Conservation (phyloP, 129 eudicot species). For the Lactuca saligna region DNA sequence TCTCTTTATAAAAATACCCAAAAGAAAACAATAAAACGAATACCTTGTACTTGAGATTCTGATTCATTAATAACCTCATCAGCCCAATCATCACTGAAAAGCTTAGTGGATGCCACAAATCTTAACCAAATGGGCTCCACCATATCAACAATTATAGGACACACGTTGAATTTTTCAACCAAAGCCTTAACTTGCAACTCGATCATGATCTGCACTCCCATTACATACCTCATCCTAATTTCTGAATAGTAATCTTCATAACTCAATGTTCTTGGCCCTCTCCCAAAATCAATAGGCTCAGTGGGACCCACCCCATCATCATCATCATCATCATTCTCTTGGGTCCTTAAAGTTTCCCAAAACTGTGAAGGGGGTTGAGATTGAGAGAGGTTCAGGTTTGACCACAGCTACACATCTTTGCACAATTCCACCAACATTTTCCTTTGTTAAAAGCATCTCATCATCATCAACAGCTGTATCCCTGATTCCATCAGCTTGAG, state of each 20-base stretch:
- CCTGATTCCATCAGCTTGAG: constrained; percentile 54
- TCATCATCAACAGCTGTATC: constrained; percentile 56
- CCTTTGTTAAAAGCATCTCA: constrained; percentile 33
- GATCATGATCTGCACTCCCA: constrained; percentile 69
- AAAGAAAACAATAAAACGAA: background rate
- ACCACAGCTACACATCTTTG: constrained; percentile 33
- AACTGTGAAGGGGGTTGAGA: constrained; percentile 54
- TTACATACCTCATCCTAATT: constrained; percentile 64
- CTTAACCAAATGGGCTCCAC: constrained; percentile 62
- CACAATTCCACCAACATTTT: constrained; percentile 22
- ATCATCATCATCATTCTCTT: constrained; percentile 13
- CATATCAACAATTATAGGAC: constrained; percentile 55
- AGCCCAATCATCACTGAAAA: constrained; percentile 75
- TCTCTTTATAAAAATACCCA: too few relatives aligned
- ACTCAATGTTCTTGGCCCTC: constrained; percentile 14
- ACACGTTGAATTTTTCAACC: constrained; percentile 63
- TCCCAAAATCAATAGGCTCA: constrained; percentile 66
- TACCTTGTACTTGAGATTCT: constrained; percentile 68
- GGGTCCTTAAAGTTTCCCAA: constrained; percentile 41
- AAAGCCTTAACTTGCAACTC: constrained; percentile 64
- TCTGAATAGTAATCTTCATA: constrained; percentile 52
- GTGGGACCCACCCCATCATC: constrained; percentile 57
- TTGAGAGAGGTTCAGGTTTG: constrained; percentile 38
- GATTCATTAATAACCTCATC: constrained; percentile 55
- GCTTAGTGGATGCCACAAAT: constrained; percentile 44